phyloP scores from a whole-genome alignment of 257 asterid genomes.

The Nicotiana noctiflora region DNA sequence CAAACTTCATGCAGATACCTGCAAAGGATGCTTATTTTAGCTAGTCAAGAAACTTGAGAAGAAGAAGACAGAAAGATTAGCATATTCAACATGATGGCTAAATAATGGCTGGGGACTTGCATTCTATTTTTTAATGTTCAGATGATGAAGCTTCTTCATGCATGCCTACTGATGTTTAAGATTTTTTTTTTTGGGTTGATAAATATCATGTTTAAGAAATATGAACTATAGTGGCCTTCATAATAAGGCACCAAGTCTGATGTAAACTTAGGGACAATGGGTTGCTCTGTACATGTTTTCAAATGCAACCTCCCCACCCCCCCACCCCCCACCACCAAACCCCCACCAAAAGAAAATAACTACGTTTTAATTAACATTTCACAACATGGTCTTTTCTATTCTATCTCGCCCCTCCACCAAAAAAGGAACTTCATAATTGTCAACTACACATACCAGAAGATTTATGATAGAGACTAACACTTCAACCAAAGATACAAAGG shows the following conservation, averaged over 20 bases:
- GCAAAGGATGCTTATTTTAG: slow-evolving; percentile 21
- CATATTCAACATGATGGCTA: not conserved
- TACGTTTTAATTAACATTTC: no score
- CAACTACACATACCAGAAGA: not conserved
- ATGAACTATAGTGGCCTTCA: not conserved
- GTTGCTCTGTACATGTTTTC: not conserved
- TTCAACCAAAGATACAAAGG: not conserved
- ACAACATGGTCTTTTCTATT: no score
- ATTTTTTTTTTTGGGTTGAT: not conserved
- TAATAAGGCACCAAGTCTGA: not conserved
- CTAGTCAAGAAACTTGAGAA: slow-evolving; percentile 4
- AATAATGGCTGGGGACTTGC: not conserved
- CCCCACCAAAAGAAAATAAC: not conserved
- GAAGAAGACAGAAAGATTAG: not conserved
- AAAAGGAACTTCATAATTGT: not conserved
- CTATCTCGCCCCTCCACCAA: no score
- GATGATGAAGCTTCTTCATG: not conserved
- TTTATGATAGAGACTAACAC: not conserved
- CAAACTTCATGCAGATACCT: slow-evolving; percentile 97
- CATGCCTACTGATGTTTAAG: not conserved
- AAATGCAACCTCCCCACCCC: not conserved
- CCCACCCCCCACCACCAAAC: not conserved
- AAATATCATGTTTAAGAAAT: not conserved
- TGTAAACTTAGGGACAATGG: not conserved
- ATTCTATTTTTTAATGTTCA: not conserved